These are phyloP conservation scores for Lichtheimia ornata DNA, from an alignment of 371 early-diverging fungal species.

Conservation along the genomic window DNA sequence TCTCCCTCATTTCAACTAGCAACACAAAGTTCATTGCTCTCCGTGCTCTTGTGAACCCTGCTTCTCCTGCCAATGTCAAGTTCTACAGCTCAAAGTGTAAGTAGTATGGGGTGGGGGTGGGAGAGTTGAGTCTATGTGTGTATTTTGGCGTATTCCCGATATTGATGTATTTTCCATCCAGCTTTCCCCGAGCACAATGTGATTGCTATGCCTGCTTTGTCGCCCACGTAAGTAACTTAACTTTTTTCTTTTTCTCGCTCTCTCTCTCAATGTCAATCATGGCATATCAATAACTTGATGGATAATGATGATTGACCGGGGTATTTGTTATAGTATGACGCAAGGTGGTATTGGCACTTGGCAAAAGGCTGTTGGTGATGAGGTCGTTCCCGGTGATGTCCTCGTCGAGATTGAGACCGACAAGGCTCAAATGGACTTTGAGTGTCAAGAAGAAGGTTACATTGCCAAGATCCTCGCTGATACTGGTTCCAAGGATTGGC, in stretches of 20 bases:
- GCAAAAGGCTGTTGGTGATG: conserved; percentile 96
- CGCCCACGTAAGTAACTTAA: conserved; percentile 87
- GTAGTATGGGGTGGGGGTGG: too few relatives aligned
- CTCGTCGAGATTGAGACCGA: conserved; percentile 98
- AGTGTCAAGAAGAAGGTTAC: conserved; percentile 98
- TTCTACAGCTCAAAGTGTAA: conserved; percentile 68
- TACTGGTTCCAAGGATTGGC: conserved; percentile 83
- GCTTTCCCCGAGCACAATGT: conserved; percentile 87
- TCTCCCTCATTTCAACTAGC: conserved; percentile 18
- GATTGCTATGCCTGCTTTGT: conserved; percentile 97
- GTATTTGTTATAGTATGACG: conserved; percentile 75
- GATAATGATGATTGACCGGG: neutral
- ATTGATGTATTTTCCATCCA: conserved; percentile 19
- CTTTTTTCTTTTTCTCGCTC: neutral
- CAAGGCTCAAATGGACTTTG: conserved; percentile 99
- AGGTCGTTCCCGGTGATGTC: conserved; percentile 92
- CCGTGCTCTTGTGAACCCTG: conserved; percentile 40
- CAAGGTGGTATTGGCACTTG: conserved; percentile 95
- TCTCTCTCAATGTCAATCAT: too few relatives aligned
- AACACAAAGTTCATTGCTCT: conserved; percentile 48
- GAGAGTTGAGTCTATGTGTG: neutral
- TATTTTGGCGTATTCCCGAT: neutral
- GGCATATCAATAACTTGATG: neutral
- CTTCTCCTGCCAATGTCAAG: conserved; percentile 30
- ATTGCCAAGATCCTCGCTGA: conserved; percentile 92